phyloP scores from a whole-genome alignment of 2,329 filamentous ascomycete species.

The Orbilia oligospora region DNA sequence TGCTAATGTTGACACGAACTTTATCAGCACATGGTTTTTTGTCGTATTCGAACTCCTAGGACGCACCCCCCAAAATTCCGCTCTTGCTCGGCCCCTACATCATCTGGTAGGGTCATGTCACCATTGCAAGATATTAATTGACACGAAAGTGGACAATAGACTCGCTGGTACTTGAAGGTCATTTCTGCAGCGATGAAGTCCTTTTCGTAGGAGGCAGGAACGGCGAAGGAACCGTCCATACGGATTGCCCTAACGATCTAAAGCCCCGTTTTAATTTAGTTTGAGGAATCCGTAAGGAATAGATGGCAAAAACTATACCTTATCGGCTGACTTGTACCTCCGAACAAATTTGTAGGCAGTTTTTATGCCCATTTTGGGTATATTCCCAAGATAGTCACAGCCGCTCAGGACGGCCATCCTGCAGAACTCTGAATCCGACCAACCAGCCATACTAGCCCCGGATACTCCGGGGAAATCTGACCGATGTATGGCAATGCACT shows the following conservation, averaged over 20 bases:
- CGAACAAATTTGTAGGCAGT: constrained; percentile 91
- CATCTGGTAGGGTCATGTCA: constrained; percentile 70
- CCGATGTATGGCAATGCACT: constrained; percentile 91
- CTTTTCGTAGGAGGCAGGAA: constrained; percentile 85
- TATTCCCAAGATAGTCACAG: constrained; percentile 92
- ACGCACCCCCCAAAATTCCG: constrained; percentile 82
- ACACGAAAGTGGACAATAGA: constrained; percentile 83
- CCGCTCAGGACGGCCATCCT: constrained; percentile 97
- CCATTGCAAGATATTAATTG: constrained; percentile 81
- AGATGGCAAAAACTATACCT: constrained; percentile 65
- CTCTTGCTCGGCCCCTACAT: constrained; percentile 75
- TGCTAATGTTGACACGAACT: constrained; percentile 13
- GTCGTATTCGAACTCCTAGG: constrained; percentile 47
- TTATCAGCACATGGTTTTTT: constrained; percentile 1
- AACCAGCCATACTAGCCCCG: constrained; percentile 89
- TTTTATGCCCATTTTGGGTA: constrained; percentile 89
- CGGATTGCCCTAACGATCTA: constrained; percentile 79
- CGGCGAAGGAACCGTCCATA: constrained; percentile 86
- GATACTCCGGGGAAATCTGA: constrained; percentile 84
- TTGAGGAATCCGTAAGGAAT: neutral
- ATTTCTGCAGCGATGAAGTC: constrained; percentile 88
- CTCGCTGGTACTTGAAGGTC: constrained; percentile 94
- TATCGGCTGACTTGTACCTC: constrained; percentile 89
- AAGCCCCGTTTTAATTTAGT: neutral
- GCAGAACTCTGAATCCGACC: constrained; percentile 91